A percentile compares a stretch with the other conserved stretches of the same genome.
These are phyloP conservation scores for Symbiodinium natans DNA, from an alignment of 73 alveolate genomes.

Conservation along the genomic window DNA sequence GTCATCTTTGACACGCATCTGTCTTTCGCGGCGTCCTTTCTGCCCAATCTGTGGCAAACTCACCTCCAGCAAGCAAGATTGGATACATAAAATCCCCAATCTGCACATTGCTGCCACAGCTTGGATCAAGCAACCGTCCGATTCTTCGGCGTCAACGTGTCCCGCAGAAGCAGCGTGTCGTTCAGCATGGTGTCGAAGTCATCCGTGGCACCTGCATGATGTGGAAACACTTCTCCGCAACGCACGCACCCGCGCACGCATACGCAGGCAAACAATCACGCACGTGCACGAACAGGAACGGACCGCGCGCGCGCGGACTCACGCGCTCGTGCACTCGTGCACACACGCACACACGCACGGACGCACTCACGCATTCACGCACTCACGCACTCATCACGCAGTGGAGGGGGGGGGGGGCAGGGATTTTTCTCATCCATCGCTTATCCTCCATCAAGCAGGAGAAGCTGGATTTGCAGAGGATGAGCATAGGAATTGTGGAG, in stretches of 20 bases:
- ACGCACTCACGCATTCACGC: background rate
- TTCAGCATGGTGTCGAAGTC: background rate
- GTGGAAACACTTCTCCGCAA: too few relatives aligned
- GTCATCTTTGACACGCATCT: background rate
- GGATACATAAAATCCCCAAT: background rate
- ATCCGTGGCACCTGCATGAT: background rate
- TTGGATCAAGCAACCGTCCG: background rate
- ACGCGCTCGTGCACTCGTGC: background rate
- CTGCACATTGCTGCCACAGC: background rate
- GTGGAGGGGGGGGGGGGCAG: background rate
- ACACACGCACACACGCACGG: background rate
- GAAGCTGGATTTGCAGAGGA: too few relatives aligned
- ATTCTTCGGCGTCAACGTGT: background rate
- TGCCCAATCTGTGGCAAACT: background rate
- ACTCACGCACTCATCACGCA: background rate
- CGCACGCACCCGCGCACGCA: too few relatives aligned
- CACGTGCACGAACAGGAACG: too few relatives aligned
- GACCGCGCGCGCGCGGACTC: too few relatives aligned
- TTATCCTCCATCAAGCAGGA: too few relatives aligned
- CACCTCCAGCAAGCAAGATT: background rate
- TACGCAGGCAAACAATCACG: too few relatives aligned
- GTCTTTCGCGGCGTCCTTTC: background rate
- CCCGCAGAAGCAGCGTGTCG: background rate
- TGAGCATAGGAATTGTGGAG: too few relatives aligned
- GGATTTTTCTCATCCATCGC: too few relatives aligned